Base-by-base conservation (phyloP, 306 rosid genomes). In the Castanea sativa region DNA sequence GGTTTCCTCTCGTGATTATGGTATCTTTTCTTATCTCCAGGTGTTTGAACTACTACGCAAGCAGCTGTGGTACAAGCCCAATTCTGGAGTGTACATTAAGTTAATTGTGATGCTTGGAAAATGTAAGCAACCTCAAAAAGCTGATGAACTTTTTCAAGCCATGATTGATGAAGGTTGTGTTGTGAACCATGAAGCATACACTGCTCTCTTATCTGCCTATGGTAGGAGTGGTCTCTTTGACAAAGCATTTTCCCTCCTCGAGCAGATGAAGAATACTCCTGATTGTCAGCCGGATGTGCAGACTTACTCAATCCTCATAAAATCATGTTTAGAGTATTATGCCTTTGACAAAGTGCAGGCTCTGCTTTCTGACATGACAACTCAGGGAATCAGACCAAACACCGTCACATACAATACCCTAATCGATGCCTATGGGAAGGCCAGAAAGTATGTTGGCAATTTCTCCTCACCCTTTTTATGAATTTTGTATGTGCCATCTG, bases 81-180 rank as follows among this genome's bases (percentile, higher is more conserved):
- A 87, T 59, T 5, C 92, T 49, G 93, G 92, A 83, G 76, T 95
- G 73, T 95, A 91, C 84, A 81, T 91, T 60, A 95, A 91, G 87
- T 84, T 92, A 57, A 92, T 95, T 60, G 97, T 95, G 77, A 92
- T 95, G 96, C 98, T 94, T 83, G 98, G 99, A 65, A 94, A 92
- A 85, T 95, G 99, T 83, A 90, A 88, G 86, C 97, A 90, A 86
- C 98, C 97, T 20, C 90, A 89, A 80, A 95, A 91, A 75, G 99
- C 97, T 25, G 77, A 27, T 69, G 91, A 89, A 77, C 91, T 95
- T 78, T 91, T 95, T 81, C 85, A 86, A 80, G 89, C 86, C 78
- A 95, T 92, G 97, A 75, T 92, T 69, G 91, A 90, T n/a, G 99
- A 91, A 85, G 99, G 93, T 60, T 92, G 97, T 81, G 79, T 19